Percentiles rank a stretch among this genome's conserved stretches.
Conservation (phyloP, 1,284 basidiomycete genomes). For the Termitomyces sp. region DNA sequence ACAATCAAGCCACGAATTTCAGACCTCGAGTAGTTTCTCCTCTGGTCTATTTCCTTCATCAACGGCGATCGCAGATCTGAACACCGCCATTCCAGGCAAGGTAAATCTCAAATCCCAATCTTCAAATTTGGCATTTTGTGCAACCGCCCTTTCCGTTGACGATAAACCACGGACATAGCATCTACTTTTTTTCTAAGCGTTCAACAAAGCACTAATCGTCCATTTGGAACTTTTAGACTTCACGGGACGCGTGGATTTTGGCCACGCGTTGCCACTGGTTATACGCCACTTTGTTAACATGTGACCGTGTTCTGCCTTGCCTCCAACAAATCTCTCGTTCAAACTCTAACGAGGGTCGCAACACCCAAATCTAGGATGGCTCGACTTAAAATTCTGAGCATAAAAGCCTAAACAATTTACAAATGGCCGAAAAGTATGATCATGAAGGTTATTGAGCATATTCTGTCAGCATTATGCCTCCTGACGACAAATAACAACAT, state of each 20-base stretch:
- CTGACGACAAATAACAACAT: constrained; percentile 7
- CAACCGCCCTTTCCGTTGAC: background rate
- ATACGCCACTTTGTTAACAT: constrained; percentile 6
- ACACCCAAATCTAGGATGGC: background rate
- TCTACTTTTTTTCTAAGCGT: background rate
- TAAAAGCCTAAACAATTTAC: constrained; percentile 2
- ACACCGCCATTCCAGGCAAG: background rate
- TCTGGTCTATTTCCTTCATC: background rate
- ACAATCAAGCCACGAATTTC: background rate
- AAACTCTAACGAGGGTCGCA: background rate
- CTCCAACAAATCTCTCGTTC: background rate
- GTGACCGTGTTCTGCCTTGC: constrained; percentile 8
- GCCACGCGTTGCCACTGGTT: background rate
- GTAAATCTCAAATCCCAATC: background rate
- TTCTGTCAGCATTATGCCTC: constrained; percentile 10
- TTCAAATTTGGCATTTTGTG: background rate
- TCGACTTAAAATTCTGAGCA: constrained; percentile 3
- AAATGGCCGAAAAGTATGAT: constrained; percentile 4
- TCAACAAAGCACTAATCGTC: background rate
- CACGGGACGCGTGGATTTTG: background rate
- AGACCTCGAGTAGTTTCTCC: background rate
- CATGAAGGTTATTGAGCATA: constrained; percentile 13
- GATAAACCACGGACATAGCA: background rate
- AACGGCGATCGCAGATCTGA: background rate
- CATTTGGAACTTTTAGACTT: background rate